Evolutionary conservation across 768 basidiomycete species (phyloP), one percentile per base, ranked within the genome.

Genomic region (Glaciozyma martinii): DNA sequence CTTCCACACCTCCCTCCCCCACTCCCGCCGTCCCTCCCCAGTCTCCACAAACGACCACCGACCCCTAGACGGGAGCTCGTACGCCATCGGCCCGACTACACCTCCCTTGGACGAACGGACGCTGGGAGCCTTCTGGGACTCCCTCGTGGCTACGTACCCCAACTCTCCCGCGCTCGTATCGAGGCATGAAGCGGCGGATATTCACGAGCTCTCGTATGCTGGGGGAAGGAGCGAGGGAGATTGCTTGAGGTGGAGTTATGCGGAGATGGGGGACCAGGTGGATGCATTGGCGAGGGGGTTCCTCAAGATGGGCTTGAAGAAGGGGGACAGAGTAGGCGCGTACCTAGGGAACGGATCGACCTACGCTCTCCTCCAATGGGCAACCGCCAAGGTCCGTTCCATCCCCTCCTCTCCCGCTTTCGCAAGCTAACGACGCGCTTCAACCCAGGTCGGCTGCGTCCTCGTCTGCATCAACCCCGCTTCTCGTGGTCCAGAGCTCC

Each of bases 281-380:
- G 77, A 80, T 50, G 85, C 87, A 5, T 79, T 88, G 9, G 84
- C 89, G 2, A 78, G 86, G 56, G 89, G 89, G 0, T 78, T 91
- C 25, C 64, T 89, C 19, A 76, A 76, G 1, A 77, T 90, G 77
- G 88, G 88, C 21, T 84, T 91, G 6, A 77, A 78, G 74, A 86
- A 82, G 73, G 89, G 89, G 0, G 87, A 89, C 68, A 79, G 89
- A 12, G 84, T 90, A 27, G 89, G 81, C 1, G 86, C 89, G 10
- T 76, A 90, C 46, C 88, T 90, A 88, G 89, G 88, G 7, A 91
- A 90, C 66, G 87, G 83, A 65, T 29, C 42, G 57, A 80, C 87
- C 23, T 91, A 91, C 74, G 88, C 88, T 0, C 80, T 82, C 78
- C 77, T 90, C 29, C 89, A 91, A 71, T 90, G 88, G 89, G 89